phyloP scores from a whole-genome alignment of 768 basidiomycete species.

The Tylopilus rubrobrunneus region DNA sequence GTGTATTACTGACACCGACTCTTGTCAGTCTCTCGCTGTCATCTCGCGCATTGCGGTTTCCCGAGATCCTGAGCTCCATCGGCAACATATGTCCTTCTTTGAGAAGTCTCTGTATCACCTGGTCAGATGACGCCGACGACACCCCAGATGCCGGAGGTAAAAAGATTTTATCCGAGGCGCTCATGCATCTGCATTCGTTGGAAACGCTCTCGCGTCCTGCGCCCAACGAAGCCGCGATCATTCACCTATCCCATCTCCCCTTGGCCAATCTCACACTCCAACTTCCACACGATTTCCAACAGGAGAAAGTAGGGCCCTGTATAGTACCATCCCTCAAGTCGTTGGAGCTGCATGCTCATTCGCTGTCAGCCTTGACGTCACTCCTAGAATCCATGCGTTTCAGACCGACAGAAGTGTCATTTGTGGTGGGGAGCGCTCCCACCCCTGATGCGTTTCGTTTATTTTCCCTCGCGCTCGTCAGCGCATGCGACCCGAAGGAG shows the following conservation, averaged over 20 bases:
- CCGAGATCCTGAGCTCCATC: slow-evolving; percentile 22
- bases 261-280: slow-evolving; percentile 14
- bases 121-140: not conserved
- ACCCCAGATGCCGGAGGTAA: slow-evolving; percentile 9
- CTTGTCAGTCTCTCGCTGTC: too few relatives aligned
- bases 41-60: too few relatives aligned
- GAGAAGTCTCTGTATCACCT: too few relatives aligned
- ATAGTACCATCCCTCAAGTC: slow-evolving; percentile 9
- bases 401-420: too few relatives aligned
- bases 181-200: slow-evolving; percentile 16
- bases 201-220: slow-evolving; percentile 16
- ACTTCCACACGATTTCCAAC: slow-evolving; percentile 13
- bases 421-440: too few relatives aligned
- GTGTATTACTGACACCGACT: slow-evolving; percentile 20
- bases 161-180: slow-evolving; percentile 20
- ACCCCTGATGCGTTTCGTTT: too few relatives aligned
- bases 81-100: slow-evolving; percentile 20
- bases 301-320: slow-evolving; percentile 6
- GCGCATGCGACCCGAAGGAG: too few relatives aligned
- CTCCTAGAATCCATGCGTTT: too few relatives aligned
- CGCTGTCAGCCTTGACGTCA: slow-evolving; percentile 15
- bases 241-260: slow-evolving; percentile 25
- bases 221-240: slow-evolving; percentile 19
- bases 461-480: too few relatives aligned
- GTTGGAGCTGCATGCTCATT: slow-evolving; percentile 5